Evolutionary conservation across 108 stramenopile species (phyloP), one percentile per base, ranked within the genome.

Genomic region (Phaeodactylum tricornutum): DNA sequence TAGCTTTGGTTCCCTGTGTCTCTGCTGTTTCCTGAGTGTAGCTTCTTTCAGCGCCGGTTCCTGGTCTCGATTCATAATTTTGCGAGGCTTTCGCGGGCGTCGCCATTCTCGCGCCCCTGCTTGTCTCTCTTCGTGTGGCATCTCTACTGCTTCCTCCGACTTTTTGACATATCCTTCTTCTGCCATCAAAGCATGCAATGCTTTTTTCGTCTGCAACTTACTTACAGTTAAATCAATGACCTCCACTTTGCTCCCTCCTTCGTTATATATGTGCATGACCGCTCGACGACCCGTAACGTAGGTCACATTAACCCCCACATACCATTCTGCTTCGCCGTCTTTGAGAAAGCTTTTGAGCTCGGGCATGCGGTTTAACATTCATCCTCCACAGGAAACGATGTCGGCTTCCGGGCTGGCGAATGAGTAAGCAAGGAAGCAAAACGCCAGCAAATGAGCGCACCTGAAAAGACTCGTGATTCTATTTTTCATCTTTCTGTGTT

Each of bases 301-400:
- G 41, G 63, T 47, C 8, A 74, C 77, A 29, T 61, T 43, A 4
- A 78, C 70, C n/a, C 67, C 55, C 40, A 43, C 46, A 43, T 74
- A 78, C 26, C 51, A 36, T 43, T 74, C 77, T 8, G 73, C 68
- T 21, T 72, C 76, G 8, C 53, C 57, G 29, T 73, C 71, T 39
- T 64, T 73, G 17, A 78, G 32, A 41, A 74, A 78, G 16, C 61
- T 64, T 55, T 74, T 74, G 24, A 78, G 44, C 21, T 67, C 19
- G 11, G 72, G 77, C 23, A 69, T 53, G 33, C 54, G 41, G 55
- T 78, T 78, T 38, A 78, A 48, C 38, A 61, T 64, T 78, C 77
- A 78, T 33, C 72, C 77, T 2, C 54, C 57, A 39, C 77, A 78
- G 0, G 66, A 64, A 21, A 71, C 62, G 34, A 78, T 74, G 24